Base-by-base conservation (phyloP, 108 stramenopile species). In the Nitzschia sp. region DNA sequence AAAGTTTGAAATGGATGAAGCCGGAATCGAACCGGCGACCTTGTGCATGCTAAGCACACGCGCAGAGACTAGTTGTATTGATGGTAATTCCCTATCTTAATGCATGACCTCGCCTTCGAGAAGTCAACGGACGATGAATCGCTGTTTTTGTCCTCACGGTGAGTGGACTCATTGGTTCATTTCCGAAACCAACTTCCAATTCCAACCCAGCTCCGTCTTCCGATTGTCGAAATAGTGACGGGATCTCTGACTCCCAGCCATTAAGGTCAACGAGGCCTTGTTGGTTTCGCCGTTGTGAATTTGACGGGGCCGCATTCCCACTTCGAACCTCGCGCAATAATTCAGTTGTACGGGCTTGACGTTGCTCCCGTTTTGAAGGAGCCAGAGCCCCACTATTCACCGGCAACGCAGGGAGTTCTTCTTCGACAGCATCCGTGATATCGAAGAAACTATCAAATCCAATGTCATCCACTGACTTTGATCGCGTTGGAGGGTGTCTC, bases 11-110 rank as follows among this genome's bases (percentile, higher is more conserved):
- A 10, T 48, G 46, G 46, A 48, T 48, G 46, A 48, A 48, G 46
- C 46, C 46, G 46, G 46, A 48, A 65, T 65, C 41, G 63, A 53
- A 65, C 63, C 63, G 63, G 44, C 17, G 63, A 65, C 63, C 63
- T 65, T 65, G 19, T 65, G 63, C 63, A 65, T 65, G 63, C 63
- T 65, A 65, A 65, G 63, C 63, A 65, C 19, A 65, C 63, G 63
- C 63, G 63, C 63, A 51, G 38, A n/a, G n/a, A n/a, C n/a, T n/a
- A n/a, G n/a, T n/a, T n/a, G n/a, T n/a, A n/a, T n/a, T n/a, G n/a
- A n/a, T n/a, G n/a, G n/a, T n/a, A n/a, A n/a, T n/a, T n/a, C n/a
- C n/a, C 5, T 34, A 34, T 34, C 29, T 34, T 34, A 34, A 34
- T 34, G 29, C 29, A 34, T 34, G 17, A 48, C n/a, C 34, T 40